Conservation (phyloP, 106 monocot species). For the Dactylorhiza incarnata region DNA sequence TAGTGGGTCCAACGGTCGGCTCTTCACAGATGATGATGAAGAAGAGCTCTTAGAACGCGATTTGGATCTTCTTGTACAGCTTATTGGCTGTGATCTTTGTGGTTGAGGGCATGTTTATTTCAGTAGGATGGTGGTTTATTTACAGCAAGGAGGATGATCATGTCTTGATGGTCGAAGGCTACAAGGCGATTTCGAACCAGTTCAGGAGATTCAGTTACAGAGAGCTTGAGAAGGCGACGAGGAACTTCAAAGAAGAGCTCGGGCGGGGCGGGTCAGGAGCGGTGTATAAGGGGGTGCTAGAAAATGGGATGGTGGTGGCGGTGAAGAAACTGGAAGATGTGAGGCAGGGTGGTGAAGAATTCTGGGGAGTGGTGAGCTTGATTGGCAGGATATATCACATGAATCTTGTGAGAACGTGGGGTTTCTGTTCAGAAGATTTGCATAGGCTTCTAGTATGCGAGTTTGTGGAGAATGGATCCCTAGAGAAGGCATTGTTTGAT, state of each 20-base stretch:
- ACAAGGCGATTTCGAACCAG: constrained; percentile 35
- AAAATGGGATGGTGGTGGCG: constrained; percentile 40
- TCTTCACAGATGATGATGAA: not conserved
- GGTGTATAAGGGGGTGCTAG: constrained; percentile 53
- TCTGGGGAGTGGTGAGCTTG: constrained; percentile 42
- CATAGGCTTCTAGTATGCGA: constrained; percentile 52
- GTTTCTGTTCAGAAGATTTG: constrained; percentile 41
- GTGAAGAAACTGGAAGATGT: constrained; percentile 55
- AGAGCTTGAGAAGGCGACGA: constrained; percentile 41
- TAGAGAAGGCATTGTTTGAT: constrained; percentile 44
- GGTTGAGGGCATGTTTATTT: constrained; percentile 36
- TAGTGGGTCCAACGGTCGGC: not conserved
- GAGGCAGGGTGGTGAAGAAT: constrained; percentile 42
- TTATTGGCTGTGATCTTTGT: constrained; percentile 30
- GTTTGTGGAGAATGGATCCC: constrained; percentile 48
- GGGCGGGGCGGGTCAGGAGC: constrained; percentile 53
- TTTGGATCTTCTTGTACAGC: constrained; percentile 29
- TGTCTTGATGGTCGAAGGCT: constrained; percentile 35
- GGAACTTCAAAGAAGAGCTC: constrained; percentile 37
- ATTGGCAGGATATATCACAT: constrained; percentile 58
- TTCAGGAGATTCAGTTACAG: constrained; percentile 46
- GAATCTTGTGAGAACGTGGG: constrained; percentile 58
- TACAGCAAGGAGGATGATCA: constrained; percentile 7
- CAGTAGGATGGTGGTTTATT: constrained; percentile 49
- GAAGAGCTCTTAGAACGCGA: not conserved